Base-by-base conservation (phyloP, 192 early-diverging fungal species). In the Helicostylum pulchrum region DNA sequence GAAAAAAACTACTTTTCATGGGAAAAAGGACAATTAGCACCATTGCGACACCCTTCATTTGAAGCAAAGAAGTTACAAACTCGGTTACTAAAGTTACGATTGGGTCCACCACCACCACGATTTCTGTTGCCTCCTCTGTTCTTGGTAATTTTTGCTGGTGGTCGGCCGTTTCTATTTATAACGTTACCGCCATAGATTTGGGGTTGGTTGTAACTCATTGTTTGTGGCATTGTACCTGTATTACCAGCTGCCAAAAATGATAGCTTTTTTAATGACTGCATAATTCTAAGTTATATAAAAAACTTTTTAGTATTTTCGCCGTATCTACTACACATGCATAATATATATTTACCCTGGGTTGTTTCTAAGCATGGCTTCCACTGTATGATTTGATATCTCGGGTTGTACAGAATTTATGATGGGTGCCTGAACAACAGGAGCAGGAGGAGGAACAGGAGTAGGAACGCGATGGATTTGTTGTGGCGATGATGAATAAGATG, bases 331-430 rank as follows among this genome's bases (percentile, higher is more conserved):
- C 7, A 23, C 14, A 19, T 20, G 11, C 8, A 39, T 17, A 56
- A 54, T 54, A 6, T 19, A 19, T 14, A 48, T 11, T 36, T 56
- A 56, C 54, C 31, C 54, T 36, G 54, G 54, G 19, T 56, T 56
- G n/a, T 56, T 56, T 9, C n/a, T 32, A 8, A 56, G 17, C 19
- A 56, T 34, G 6, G 31, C 54, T 34, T 56, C 54, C n/a, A 56
- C 34, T 3, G 54, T 34, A 17, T 56, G 30, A 3, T 34, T 32
- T 8, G 54, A 19, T 11, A 56, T 39, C 8, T 39, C 34, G 21
- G 53, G 53, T n/a, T 23, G 30, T 4, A 21, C 4, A 53, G 53
- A 6, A 11, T 14, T 4, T n/a, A 32, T 3, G 2, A 14, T 7
- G 0, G 32, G 31, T 23, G 17, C 15, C 9, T 17, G 17, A 23